Percentiles rank a stretch among this genome's conserved stretches.
phyloP scores from a whole-genome alignment of 805 yeast genomes.

The Dipodascopsis uninucleata region DNA sequence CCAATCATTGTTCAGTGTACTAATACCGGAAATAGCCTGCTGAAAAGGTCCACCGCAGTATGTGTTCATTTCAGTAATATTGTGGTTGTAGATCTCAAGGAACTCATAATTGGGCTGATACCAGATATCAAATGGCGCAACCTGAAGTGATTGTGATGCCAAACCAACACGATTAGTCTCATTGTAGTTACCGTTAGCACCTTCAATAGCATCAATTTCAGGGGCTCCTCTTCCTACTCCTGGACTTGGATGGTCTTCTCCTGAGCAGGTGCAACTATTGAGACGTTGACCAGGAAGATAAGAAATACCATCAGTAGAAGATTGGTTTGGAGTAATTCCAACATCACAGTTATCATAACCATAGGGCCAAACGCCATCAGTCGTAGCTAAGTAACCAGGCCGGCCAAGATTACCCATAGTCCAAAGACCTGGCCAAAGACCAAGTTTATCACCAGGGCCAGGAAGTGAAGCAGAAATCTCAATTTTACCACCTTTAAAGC shows the following conservation, averaged over 20 bases:
- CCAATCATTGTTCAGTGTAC: slow-evolving; percentile 80
- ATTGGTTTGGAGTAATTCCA: slow-evolving; percentile 92
- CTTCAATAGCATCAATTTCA: slow-evolving; percentile 90
- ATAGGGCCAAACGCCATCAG: slow-evolving; percentile 96
- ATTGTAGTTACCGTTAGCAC: slow-evolving; percentile 47
- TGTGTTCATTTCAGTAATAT: slow-evolving; percentile 75
- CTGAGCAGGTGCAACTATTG: slow-evolving; percentile 72
- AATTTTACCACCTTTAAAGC: slow-evolving; percentile 78
- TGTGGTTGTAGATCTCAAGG: slow-evolving; percentile 63
- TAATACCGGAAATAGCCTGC: slow-evolving; percentile 82
- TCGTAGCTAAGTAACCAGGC: slow-evolving; percentile 81
- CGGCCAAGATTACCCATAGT: slow-evolving; percentile 89
- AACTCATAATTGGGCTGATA: slow-evolving; percentile 83
- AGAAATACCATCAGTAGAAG: slow-evolving; percentile 83
- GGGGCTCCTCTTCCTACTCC: slow-evolving; percentile 95
- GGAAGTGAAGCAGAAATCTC: slow-evolving; percentile 79
- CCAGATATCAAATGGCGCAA: slow-evolving; percentile 95
- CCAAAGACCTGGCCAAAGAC: slow-evolving; percentile 98
- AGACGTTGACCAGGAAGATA: slow-evolving; percentile 82
- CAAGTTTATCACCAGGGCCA: slow-evolving; percentile 69
- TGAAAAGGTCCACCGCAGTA: slow-evolving; percentile 93
- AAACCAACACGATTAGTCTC: slow-evolving; percentile 44
- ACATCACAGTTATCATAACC: slow-evolving; percentile 84
- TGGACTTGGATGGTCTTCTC: slow-evolving; percentile 80
- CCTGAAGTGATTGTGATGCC: slow-evolving; percentile 88